phyloP scores from a whole-genome alignment of 306 rosid genomes.

The Lathyrus sativus region DNA sequence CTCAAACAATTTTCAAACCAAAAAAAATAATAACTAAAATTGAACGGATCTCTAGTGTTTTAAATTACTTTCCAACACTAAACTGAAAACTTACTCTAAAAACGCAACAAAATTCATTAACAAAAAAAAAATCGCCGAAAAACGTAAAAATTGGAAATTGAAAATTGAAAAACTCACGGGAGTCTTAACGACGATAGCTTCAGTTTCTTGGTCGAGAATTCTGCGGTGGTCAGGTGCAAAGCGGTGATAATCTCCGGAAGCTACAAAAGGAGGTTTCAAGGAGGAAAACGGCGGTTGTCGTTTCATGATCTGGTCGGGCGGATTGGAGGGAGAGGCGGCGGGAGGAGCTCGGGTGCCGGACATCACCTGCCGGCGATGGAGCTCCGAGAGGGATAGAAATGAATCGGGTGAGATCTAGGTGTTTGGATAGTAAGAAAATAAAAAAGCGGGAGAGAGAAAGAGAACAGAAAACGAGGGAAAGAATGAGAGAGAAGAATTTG shows the following conservation, averaged over 20 bases:
- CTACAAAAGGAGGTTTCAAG: constrained; percentile 71
- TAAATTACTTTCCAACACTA: constrained; percentile 20
- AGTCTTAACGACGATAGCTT: constrained; percentile 65
- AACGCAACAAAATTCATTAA: not conserved
- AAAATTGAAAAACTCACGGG: constrained; percentile 49
- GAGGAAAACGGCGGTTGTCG: constrained; percentile 78
- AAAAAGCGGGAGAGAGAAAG: constrained; percentile 73
- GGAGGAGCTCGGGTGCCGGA: constrained; percentile 60
- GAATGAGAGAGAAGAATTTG: constrained; percentile 75
- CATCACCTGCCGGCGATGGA: constrained; percentile 58
- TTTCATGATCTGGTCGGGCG: constrained; percentile 62
- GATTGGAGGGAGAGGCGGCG: constrained; percentile 46
- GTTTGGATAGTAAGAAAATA: constrained; percentile 54
- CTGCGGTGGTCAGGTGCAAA: constrained; percentile 63
- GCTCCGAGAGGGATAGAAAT: constrained; percentile 25
- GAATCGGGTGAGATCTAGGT: constrained; percentile 52
- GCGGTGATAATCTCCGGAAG: constrained; percentile 80
- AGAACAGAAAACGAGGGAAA: constrained; percentile 85
- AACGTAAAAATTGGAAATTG: not conserved
- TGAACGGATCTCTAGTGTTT: constrained; percentile 52
- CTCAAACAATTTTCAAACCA: no score
- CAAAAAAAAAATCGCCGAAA: not conserved
- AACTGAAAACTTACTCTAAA: constrained; percentile 28
- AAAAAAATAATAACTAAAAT: constrained; percentile 16
- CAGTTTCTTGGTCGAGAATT: constrained; percentile 53